A percentile compares a stretch with the other conserved stretches of the same genome.
Evolutionary conservation across 2,329 filamentous ascomycete species (phyloP).

Genomic region (Zalaria obscura): DNA sequence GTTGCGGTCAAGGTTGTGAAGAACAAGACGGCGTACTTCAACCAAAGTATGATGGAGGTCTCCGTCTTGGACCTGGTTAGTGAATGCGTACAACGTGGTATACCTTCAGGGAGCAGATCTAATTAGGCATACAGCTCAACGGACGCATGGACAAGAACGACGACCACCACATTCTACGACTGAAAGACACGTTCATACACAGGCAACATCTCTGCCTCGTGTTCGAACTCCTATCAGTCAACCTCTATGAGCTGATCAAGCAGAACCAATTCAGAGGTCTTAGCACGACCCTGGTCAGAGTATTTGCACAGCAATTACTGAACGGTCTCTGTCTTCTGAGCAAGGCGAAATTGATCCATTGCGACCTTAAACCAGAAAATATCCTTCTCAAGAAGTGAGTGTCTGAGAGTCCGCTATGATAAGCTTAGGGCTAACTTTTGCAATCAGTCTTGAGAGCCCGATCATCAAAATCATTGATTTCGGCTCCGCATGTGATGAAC

Average conservation of each 20-base stretch:
- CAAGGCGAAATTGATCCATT: conserved; percentile 94
- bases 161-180: conserved; percentile 82
- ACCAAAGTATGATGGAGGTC: conserved; percentile 99
- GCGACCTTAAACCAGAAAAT: conserved; percentile 95
- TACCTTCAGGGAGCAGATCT: conserved; percentile 5
- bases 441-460: conserved; percentile 66
- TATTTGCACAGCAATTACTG: conserved; percentile 92
- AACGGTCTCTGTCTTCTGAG: conserved; percentile 86
- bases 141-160: conserved; percentile 99
- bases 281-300: conserved; percentile 89
- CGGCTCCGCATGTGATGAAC: conserved; percentile 92
- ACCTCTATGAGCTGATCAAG: conserved; percentile 96
- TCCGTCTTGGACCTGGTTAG: conserved; percentile 86
- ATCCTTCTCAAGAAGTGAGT: conserved; percentile 83
- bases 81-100: background rate
- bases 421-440: background rate
- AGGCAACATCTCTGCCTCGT: conserved; percentile 91
- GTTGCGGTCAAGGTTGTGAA: conserved; percentile 99
- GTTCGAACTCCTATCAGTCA: conserved; percentile 92
- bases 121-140: conserved; percentile 53
- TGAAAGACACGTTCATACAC: conserved; percentile 98
- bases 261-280: conserved; percentile 97
- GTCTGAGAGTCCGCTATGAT: background rate
- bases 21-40: conserved; percentile 97
- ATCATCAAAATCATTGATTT: conserved; percentile 99